Percentiles rank a stretch among this genome's conserved stretches.
Conservation (phyloP, 2,329 filamentous ascomycete species). For the Fonsecaea erecta region DNA sequence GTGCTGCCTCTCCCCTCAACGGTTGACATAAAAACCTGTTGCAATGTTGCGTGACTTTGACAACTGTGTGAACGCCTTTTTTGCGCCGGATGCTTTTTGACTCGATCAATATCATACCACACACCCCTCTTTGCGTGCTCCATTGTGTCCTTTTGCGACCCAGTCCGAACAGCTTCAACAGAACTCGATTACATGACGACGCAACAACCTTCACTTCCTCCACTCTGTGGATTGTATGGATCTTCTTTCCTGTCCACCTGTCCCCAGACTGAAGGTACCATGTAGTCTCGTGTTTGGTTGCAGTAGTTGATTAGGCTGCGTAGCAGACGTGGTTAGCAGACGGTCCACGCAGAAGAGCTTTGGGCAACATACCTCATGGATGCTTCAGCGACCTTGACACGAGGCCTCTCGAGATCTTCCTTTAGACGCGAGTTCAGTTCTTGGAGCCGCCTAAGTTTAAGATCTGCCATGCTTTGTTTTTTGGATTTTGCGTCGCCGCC, state of each 20-base stretch:
- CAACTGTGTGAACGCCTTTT: constrained; percentile 53
- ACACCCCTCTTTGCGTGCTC: constrained; percentile 9
- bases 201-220: constrained; percentile 76
- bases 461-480: constrained; percentile 98
- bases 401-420: constrained; percentile 92
- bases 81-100: constrained; percentile 48
- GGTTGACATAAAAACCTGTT: constrained; percentile 26
- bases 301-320: constrained; percentile 94
- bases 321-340: constrained; percentile 8
- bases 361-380: constrained; percentile 71
- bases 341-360: not conserved
- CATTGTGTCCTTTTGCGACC: constrained; percentile 4
- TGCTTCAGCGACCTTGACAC: constrained; percentile 94
- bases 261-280: constrained; percentile 98
- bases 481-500: constrained; percentile 77
- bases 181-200: constrained; percentile 75
- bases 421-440: constrained; percentile 95
- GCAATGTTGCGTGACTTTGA: constrained; percentile 9
- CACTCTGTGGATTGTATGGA: constrained; percentile 96
- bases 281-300: constrained; percentile 97
- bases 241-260: constrained; percentile 92
- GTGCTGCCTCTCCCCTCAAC: constrained; percentile 13
- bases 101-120: constrained; percentile 14
- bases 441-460: constrained; percentile 93
- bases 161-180: constrained; percentile 11